These are phyloP conservation scores for Crithidia expoeki DNA, from an alignment of 208 protist species.

Conservation along the genomic window DNA sequence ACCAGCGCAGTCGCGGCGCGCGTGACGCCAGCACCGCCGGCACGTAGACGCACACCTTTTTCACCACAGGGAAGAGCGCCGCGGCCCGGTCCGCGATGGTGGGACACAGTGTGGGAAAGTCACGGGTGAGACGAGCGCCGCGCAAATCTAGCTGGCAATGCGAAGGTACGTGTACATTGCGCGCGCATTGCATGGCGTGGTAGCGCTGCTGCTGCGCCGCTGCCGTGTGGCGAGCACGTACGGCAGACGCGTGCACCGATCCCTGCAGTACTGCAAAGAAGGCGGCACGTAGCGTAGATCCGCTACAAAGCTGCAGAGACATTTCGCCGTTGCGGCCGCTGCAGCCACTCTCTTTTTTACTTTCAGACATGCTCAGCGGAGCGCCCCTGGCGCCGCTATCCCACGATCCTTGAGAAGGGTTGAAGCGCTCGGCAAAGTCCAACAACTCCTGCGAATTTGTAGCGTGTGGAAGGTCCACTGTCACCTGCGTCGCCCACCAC, in stretches of 20 bases:
- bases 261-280: constrained; percentile 3
- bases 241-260: not conserved
- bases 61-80: constrained; percentile 48
- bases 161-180: constrained; percentile 16
- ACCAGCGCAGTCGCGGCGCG: constrained; percentile 55
- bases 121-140: constrained; percentile 6
- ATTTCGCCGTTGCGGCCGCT: not conserved
- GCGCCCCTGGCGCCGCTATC: too few relatives aligned
- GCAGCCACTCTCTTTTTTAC: too few relatives aligned
- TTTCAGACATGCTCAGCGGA: too few relatives aligned
- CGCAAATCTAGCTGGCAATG: constrained; percentile 4
- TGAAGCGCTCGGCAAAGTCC: constrained; percentile 20
- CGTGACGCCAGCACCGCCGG: constrained; percentile 40
- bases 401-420: not conserved
- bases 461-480: constrained; percentile 1
- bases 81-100: constrained; percentile 41
- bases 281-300: not conserved
- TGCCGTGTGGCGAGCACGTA: not conserved
- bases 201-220: constrained; percentile 31
- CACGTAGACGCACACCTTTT: constrained; percentile 66
- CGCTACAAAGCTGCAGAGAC: not conserved
- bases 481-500: constrained; percentile 10
- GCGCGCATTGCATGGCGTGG: constrained; percentile 17
- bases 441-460: not conserved
- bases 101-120: constrained; percentile 38